Percentiles rank a stretch among this genome's conserved stretches.
phyloP scores from a whole-genome alignment of 805 yeast species.

The Pichia insulana region DNA sequence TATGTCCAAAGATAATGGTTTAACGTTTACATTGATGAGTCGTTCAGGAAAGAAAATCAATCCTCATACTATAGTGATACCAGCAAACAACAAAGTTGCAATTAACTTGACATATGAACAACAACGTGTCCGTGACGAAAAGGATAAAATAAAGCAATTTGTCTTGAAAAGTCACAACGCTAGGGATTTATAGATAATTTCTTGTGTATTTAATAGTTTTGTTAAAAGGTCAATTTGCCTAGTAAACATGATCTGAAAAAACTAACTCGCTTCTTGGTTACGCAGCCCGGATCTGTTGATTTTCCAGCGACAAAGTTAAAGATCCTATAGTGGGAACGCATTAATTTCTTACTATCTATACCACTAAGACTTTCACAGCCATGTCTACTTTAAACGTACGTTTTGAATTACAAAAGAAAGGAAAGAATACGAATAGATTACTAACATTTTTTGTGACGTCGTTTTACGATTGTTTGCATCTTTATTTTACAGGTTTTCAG shows the following conservation, averaged over 20 bases:
- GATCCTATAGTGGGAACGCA: not conserved
- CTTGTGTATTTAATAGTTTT: not conserved
- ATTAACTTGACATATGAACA: constrained; percentile 44
- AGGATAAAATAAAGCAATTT: constrained; percentile 31
- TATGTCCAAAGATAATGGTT: not conserved
- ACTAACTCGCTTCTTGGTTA: constrained; percentile 2
- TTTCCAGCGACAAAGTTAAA: constrained; percentile 1
- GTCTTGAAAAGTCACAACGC: constrained; percentile 34
- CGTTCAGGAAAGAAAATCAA: constrained; percentile 41
- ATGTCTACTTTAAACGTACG: constrained; percentile 45
- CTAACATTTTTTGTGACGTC: too few species aligned
- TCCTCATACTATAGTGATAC: constrained; percentile 40
- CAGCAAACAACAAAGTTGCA: constrained; percentile 46
- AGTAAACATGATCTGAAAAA: not conserved
- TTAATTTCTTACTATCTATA: not conserved
- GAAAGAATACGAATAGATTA: too few species aligned
- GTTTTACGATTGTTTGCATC: not conserved
- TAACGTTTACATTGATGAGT: constrained; percentile 44
- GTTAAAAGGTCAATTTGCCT: not conserved
- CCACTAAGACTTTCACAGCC: not conserved
- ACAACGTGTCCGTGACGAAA: constrained; percentile 32
- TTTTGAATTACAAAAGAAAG: too few species aligned
- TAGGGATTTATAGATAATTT: not conserved
- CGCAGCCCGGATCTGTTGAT: constrained; percentile 5
- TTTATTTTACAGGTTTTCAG: constrained; percentile 58